Conservation (phyloP, 2,329 filamentous ascomycete genomes). For the Xylariaceae sp. region DNA sequence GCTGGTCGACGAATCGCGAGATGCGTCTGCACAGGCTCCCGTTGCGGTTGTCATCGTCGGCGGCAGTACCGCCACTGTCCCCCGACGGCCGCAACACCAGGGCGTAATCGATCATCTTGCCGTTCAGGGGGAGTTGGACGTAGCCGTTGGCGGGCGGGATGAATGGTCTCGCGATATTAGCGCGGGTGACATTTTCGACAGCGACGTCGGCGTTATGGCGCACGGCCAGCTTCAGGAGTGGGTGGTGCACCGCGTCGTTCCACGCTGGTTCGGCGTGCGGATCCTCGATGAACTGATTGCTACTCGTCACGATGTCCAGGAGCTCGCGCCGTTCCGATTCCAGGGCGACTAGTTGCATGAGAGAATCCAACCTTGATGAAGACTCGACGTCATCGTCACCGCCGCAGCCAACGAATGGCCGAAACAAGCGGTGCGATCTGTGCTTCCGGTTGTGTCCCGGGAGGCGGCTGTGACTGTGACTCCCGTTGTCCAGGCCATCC, state of each 20-base stretch:
- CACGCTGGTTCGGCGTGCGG: background rate
- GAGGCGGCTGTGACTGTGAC: too few relatives aligned
- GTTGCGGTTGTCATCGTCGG: too few relatives aligned
- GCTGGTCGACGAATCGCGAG: too few relatives aligned
- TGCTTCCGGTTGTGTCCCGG: background rate
- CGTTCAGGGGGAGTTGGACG: background rate
- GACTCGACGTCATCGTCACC: background rate
- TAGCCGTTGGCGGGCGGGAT: background rate
- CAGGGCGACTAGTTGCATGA: conserved; percentile 1
- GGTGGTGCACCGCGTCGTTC: background rate
- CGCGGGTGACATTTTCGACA: background rate
- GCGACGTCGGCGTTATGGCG: background rate
- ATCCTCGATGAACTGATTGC: background rate
- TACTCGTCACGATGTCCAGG: background rate
- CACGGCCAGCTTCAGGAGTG: background rate
- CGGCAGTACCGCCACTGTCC: too few relatives aligned
- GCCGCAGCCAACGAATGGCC: background rate
- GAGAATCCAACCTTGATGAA: conserved; percentile 2
- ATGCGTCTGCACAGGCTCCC: too few relatives aligned
- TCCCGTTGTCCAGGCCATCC: background rate
- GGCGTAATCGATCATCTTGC: background rate
- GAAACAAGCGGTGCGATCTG: background rate
- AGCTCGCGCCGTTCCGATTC: conserved; percentile 4
- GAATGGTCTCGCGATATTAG: background rate
- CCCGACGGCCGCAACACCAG: background rate